Percentiles rank a stretch among this genome's conserved stretches.
These are phyloP conservation scores for Zasmidium cellare DNA, from an alignment of 2,329 filamentous ascomycete genomes.

Conservation along the genomic window DNA sequence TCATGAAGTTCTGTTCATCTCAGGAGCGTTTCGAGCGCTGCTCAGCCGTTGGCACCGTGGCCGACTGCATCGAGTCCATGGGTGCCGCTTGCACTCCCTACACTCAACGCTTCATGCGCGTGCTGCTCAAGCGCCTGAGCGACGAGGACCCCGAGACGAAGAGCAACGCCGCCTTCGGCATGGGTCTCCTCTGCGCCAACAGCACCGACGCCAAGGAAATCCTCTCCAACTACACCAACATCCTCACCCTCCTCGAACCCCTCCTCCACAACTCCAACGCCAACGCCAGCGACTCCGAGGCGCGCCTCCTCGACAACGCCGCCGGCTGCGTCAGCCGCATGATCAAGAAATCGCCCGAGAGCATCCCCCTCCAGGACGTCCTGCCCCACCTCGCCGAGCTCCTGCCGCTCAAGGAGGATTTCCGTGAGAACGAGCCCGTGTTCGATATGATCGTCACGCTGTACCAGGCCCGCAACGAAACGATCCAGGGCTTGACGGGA, in stretches of 20 bases:
- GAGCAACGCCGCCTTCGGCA: constrained; percentile 91
- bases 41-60: constrained; percentile 86
- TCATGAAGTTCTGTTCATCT: constrained; percentile 84
- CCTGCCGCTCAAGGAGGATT: constrained; percentile 88
- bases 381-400: constrained; percentile 76
- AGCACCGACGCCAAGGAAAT: constrained; percentile 74
- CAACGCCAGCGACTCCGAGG: constrained; percentile 60
- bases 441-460: constrained; percentile 87
- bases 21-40: constrained; percentile 85
- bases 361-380: constrained; percentile 76
- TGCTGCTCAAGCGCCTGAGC: constrained; percentile 80
- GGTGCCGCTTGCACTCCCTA: constrained; percentile 76
- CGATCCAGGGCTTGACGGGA: constrained; percentile 68
- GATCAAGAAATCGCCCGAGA: constrained; percentile 85
- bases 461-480: constrained; percentile 70
- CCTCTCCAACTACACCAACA: constrained; percentile 70
- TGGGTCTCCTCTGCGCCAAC: constrained; percentile 80
- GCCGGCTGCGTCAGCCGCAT: constrained; percentile 88
- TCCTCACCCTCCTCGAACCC: constrained; percentile 83
- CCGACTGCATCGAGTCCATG: constrained; percentile 87
- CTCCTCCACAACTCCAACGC: constrained; percentile 58
- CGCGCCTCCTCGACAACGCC: constrained; percentile 87
- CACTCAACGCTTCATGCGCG: constrained; percentile 73
- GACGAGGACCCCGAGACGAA: constrained; percentile 91
- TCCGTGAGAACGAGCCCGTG: constrained; percentile 92